Base-by-base conservation (phyloP, 768 basidiomycete species). In the Leucosporidium creatinivorum region DNA sequence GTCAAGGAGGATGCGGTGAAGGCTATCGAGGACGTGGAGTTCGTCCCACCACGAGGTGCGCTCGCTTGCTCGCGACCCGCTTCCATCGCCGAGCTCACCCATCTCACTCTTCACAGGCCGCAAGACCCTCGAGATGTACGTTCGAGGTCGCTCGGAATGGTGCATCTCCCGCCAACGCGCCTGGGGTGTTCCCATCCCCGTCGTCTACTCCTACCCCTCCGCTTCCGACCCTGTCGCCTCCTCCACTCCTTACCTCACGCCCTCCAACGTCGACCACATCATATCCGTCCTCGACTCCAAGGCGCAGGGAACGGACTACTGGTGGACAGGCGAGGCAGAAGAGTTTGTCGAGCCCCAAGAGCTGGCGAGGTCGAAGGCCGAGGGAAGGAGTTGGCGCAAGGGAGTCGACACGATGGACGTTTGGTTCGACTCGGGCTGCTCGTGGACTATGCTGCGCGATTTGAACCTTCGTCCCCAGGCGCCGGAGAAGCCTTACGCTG, bases 361-460 rank as follows among this genome's bases (percentile, higher is more conserved):
- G 58, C 81, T 89, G 7, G 80, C 81, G 59, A 79, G 81, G n/a
- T 25, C 48, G 33, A 26, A 66, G 30, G 28, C 52, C 1, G 65
- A 69, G 13, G 83, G 82, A 1, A 79, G 81, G 62, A 78, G 78
- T 1, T 93, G 87, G 85, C 78, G 80, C 57, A 93, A 91, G 77
- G 88, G 93, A 13, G 86, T 84, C 3, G 94, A 99, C 76, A 99
- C 94, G 3, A 92, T 98, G 87, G 94, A 99, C 77, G 94, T 99
- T 21, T 99, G 94, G 94, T 98, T 97, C 73, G 94, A 99, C 79
- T 93, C 91, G 73, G 94, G 94, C 6, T 86, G 89, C 3, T 89
- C 93, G 5, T 99, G 94, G 94, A 86, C 90, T 2, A 83, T 90
- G 81, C 79, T 94, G 23, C n/a, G 63, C 4, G 75, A 75, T 4